Percentiles rank a stretch among this genome's conserved stretches.
These are phyloP conservation scores for Cyclotella atomus DNA, from an alignment of 108 stramenopile species.

Conservation along the genomic window DNA sequence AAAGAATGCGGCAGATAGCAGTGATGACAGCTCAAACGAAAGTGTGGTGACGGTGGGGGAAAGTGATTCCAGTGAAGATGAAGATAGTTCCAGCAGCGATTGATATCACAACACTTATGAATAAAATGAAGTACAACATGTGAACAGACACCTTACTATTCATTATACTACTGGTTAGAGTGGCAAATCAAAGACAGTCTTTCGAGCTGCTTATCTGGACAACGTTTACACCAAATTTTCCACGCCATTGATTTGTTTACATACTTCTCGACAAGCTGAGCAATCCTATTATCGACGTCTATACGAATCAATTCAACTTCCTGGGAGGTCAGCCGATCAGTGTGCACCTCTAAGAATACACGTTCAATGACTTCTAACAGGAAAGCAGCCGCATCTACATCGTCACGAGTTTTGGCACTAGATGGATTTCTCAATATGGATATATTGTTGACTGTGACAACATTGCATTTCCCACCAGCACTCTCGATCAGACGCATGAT, in stretches of 20 bases:
- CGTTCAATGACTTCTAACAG: constrained; percentile 31
- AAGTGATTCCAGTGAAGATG: constrained; percentile 55
- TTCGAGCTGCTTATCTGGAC: constrained; percentile 26
- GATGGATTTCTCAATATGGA: constrained; percentile 34
- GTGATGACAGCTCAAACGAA: constrained; percentile 44
- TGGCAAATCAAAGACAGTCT: constrained; percentile 27
- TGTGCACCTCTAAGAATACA: constrained; percentile 21
- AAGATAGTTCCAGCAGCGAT: constrained; percentile 4
- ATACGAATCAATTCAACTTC: constrained; percentile 34
- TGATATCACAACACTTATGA: too few relatives aligned
- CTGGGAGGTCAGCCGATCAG: constrained; percentile 15
- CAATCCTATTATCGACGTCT: constrained; percentile 42
- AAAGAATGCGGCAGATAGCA: constrained; percentile 28
- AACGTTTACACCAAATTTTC: constrained; percentile 24
- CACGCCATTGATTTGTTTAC: constrained; percentile 11
- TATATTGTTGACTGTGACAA: constrained; percentile 9
- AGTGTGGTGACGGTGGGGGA: constrained; percentile 83
- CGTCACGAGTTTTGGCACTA: constrained; percentile 5
- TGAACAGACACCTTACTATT: too few relatives aligned
- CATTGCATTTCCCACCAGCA: neutral
- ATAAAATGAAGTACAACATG: too few relatives aligned
- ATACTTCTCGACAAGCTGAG: constrained; percentile 36
- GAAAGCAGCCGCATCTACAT: constrained; percentile 27
- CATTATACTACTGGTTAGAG: neutral
- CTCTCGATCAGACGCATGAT: constrained; percentile 17